Evolutionary conservation across 257 asterid species (phyloP).

Genomic region (Fraxinus americana): DNA sequence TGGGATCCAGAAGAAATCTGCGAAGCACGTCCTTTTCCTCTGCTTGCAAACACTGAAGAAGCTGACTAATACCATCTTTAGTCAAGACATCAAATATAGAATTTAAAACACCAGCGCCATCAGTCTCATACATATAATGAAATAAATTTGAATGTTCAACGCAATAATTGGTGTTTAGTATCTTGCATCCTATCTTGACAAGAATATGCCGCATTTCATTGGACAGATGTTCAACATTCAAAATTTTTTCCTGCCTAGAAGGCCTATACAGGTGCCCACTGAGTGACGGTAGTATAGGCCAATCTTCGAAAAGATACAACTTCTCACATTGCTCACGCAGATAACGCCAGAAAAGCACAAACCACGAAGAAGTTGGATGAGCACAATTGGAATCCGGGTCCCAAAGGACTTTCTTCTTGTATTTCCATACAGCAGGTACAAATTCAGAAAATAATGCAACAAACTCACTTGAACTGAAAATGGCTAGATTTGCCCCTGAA

Average conservation of each 20-base stretch:
- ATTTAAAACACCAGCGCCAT: constrained; percentile 75
- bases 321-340: constrained; percentile 62
- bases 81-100: constrained; percentile 76
- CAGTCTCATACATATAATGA: constrained; percentile 65
- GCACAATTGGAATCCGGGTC: constrained; percentile 57
- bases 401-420: constrained; percentile 66
- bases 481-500: constrained; percentile 71
- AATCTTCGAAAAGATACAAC: constrained; percentile 73
- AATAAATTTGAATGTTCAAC: constrained; percentile 70
- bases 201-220: constrained; percentile 66
- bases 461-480: constrained; percentile 59
- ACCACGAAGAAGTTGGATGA: constrained; percentile 78
- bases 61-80: constrained; percentile 52
- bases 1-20: constrained; percentile 70
- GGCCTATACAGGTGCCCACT: constrained; percentile 78
- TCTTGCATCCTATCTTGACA: constrained; percentile 79
- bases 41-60: constrained; percentile 69
- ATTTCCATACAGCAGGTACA: constrained; percentile 84
- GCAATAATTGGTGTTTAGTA: constrained; percentile 59
- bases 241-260: constrained; percentile 58
- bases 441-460: constrained; percentile 59
- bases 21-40: constrained; percentile 88
- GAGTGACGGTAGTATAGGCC: constrained; percentile 90
- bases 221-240: constrained; percentile 60
- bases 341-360: constrained; percentile 81